Conservation (phyloP, 768 basidiomycete species). For the Suillus sp. region DNA sequence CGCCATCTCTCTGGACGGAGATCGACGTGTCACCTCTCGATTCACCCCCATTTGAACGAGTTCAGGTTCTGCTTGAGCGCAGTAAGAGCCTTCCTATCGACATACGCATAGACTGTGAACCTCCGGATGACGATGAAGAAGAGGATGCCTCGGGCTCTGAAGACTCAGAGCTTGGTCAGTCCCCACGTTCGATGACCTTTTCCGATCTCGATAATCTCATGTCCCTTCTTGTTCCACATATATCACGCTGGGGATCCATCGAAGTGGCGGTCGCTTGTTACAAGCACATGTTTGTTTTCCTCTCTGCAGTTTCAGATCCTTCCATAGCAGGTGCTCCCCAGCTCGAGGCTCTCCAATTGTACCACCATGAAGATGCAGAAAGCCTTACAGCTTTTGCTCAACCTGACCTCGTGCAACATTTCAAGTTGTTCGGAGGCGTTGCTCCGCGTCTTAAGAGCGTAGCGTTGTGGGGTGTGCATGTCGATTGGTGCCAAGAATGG, state of each 20-base stretch:
- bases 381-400: slow-evolving; percentile 29
- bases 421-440: slow-evolving; percentile 55
- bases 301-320: slow-evolving; percentile 42
- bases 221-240: slow-evolving; percentile 50
- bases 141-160: slow-evolving; percentile 21
- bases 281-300: slow-evolving; percentile 46
- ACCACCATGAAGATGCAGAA: slow-evolving; percentile 52
- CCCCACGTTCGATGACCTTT: slow-evolving; percentile 22
- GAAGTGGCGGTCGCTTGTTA: slow-evolving; percentile 50
- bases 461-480: slow-evolving; percentile 68
- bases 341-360: slow-evolving; percentile 57
- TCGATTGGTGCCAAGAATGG: slow-evolving; percentile 59
- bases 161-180: slow-evolving; percentile 32
- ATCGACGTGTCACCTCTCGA: slow-evolving; percentile 32
- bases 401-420: slow-evolving; percentile 35
- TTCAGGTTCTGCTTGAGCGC: slow-evolving; percentile 50
- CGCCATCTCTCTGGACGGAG: slow-evolving; percentile 57
- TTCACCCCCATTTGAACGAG: slow-evolving; percentile 45
- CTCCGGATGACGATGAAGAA: slow-evolving; percentile 26
- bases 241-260: slow-evolving; percentile 54
- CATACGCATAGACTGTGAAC: slow-evolving; percentile 50
- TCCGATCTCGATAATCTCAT: slow-evolving; percentile 30
- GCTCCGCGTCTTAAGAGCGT: slow-evolving; percentile 51
- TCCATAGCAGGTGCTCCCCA: slow-evolving; percentile 49
- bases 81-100: slow-evolving; percentile 56